Evolutionary conservation across 495 filamentous ascomycete genomes (phyloP), one percentile per base, ranked within the genome.

Genomic region (Aspergillus cristatus): DNA sequence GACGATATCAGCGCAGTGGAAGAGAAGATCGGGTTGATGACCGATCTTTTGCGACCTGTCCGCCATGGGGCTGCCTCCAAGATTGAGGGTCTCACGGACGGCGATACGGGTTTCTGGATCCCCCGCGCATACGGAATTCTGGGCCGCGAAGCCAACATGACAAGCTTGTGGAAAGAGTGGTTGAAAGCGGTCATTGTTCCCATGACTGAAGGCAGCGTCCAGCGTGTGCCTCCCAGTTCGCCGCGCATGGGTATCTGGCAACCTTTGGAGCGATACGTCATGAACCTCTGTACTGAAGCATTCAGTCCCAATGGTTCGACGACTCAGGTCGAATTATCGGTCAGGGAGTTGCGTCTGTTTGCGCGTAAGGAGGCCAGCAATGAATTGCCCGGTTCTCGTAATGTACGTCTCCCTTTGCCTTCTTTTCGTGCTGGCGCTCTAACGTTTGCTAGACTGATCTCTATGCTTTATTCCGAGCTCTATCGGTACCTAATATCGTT

Each of bases 101-200:
- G 90, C 13, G 91, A 96, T 50, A 96, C 88, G 28, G 91, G 91
- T 5, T 81, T 98, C 38, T 98, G 91, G 91, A 89, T 89, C 32
- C 91, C 91, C 38, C 76, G 91, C 41, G 85, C 90, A 5, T 98
- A 90, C 54, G 91, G 91, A 35, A 82, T 98, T 38, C 73, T 98
- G 40, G 91, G 91, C 24, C 76, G 87, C 38, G 90, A 98, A 54
- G 68, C 68, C 18, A 81, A 74, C 37, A 73, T 91, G 68, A 86
- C 88, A 34, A 81, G 76, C 37, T 98, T 98, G 65, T 97, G 91
- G 91, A 98, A 98, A 58, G 91, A 98, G 54, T 98, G 91, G 91
- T 71, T 98, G 28, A 79, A 84, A 58, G 91, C 89, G 7, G 72
- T 98, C 14, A 72, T 88, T 18, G 87, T 95, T 28, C 91, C 91